A percentile compares a stretch with the other conserved stretches of the same genome.
These are phyloP conservation scores for Arthrobotrys iridis DNA, from an alignment of 2,329 filamentous ascomycete genomes.

Conservation along the genomic window DNA sequence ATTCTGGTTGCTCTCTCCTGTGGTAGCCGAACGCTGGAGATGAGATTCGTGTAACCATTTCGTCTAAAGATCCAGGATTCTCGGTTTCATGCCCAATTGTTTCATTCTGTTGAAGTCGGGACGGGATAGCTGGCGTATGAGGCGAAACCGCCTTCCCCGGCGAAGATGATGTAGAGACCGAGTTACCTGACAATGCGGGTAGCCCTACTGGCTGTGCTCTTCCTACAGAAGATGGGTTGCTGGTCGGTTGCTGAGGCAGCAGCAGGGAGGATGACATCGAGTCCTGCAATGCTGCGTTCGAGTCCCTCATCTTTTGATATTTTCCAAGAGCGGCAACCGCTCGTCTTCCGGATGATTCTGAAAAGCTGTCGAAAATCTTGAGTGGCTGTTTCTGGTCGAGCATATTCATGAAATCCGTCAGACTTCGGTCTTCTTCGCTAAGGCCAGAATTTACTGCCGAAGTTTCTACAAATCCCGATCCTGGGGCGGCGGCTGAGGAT, in stretches of 20 bases:
- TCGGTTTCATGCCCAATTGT: slow-evolving; percentile 42
- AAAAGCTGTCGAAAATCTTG: slow-evolving; percentile 74
- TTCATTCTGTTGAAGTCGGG: slow-evolving; percentile 69
- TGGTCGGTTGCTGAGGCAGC: slow-evolving; percentile 67
- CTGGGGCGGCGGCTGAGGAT: slow-evolving; percentile 70
- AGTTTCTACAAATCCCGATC: slow-evolving; percentile 81
- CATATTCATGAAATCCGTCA: slow-evolving; percentile 89
- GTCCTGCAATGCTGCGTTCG: slow-evolving; percentile 86
- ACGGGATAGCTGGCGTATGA: slow-evolving; percentile 92
- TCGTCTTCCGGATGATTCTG: slow-evolving; percentile 72
- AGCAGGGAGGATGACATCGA: slow-evolving; percentile 91
- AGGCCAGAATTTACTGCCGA: slow-evolving; percentile 71
- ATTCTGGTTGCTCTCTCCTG: slow-evolving; percentile 35
- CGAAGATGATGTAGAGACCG: slow-evolving; percentile 84
- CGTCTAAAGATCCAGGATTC: slow-evolving; percentile 36
- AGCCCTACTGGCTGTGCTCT: slow-evolving; percentile 75
- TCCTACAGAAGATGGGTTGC: slow-evolving; percentile 56
- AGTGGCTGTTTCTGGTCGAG: slow-evolving; percentile 89
- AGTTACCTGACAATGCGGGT: slow-evolving; percentile 71
- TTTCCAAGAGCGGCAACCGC: slow-evolving; percentile 82
- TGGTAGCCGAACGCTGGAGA: slow-evolving; percentile 28
- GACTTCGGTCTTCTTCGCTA: slow-evolving; percentile 87
- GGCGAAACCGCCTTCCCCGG: slow-evolving; percentile 90
- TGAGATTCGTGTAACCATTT: slow-evolving; percentile 38
- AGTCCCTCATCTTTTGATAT: slow-evolving; percentile 89